A percentile compares a stretch with the other conserved stretches of the same genome.
Evolutionary conservation across 1,284 basidiomycete species (phyloP).

Genomic region (Porodaedalea pini): DNA sequence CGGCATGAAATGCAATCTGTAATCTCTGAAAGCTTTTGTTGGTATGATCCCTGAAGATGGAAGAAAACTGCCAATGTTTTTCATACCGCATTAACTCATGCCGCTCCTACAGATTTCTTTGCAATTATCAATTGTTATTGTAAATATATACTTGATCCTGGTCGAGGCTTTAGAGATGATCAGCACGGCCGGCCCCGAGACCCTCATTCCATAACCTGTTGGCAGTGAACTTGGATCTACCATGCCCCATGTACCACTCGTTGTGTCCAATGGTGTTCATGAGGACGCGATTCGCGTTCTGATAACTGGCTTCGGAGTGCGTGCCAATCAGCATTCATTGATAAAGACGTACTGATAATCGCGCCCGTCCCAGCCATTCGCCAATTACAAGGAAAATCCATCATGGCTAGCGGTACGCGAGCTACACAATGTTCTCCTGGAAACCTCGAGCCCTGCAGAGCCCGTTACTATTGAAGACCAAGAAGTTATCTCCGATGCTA

Average conservation of each 20-base stretch:
- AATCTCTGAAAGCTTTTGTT: too few species aligned
- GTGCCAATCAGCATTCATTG: too few species aligned
- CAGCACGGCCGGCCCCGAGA: too few species aligned
- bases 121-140: too few species aligned
- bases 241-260: conserved; percentile 19
- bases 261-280: conserved; percentile 20
- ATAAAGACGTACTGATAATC: too few species aligned
- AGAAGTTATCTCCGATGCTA: conserved; percentile 8
- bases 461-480: conserved; percentile 27
- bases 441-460: conserved; percentile 36
- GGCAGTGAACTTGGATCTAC: not conserved
- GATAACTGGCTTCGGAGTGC: conserved; percentile 59
- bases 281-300: conserved; percentile 43
- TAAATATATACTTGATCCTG: too few species aligned
- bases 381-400: conserved; percentile 51
- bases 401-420: conserved; percentile 60
- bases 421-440: conserved; percentile 50
- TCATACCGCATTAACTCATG: too few species aligned
- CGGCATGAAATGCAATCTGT: too few species aligned
- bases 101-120: too few species aligned
- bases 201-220: not conserved
- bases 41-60: not conserved
- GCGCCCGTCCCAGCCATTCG: conserved; percentile 51
- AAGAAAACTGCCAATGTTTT: too few species aligned
- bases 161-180: too few species aligned